These are phyloP conservation scores for Endocalyx cinctus DNA, from an alignment of 2,329 filamentous ascomycete species.

Conservation along the genomic window DNA sequence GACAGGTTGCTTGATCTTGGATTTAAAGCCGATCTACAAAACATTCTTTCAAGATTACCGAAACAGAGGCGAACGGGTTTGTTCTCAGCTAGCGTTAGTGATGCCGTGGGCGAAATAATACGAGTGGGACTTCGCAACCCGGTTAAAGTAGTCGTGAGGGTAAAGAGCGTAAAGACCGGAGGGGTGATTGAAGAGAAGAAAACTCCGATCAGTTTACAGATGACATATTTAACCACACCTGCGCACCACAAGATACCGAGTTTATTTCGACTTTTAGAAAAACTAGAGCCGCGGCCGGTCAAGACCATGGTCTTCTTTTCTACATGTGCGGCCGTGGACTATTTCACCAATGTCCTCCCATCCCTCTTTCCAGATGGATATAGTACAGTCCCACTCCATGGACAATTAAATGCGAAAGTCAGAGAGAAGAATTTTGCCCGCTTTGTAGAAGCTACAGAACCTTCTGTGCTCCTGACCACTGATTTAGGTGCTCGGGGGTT, in stretches of 20 bases:
- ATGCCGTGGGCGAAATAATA: conserved; percentile 90
- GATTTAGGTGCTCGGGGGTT: conserved; percentile 87
- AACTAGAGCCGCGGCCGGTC: conserved; percentile 68
- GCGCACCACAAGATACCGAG: conserved; percentile 77
- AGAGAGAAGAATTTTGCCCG: conserved; percentile 81
- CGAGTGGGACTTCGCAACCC: conserved; percentile 89
- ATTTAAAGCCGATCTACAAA: conserved; percentile 86
- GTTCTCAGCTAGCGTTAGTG: conserved; percentile 93
- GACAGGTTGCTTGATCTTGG: conserved; percentile 89
- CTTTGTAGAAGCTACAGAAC: conserved; percentile 70
- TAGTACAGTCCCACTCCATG: conserved; percentile 76
- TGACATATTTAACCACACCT: conserved; percentile 75
- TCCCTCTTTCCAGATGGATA: conserved; percentile 64
- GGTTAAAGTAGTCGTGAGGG: conserved; percentile 90
- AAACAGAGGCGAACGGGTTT: conserved; percentile 92
- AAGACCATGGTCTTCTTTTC: conserved; percentile 90
- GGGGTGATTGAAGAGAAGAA: conserved; percentile 70
- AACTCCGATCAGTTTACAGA: conserved; percentile 87
- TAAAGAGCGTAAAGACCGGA: conserved; percentile 67
- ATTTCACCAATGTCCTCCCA: conserved; percentile 79
- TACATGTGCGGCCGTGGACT: conserved; percentile 91
- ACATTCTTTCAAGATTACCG: conserved; percentile 76
- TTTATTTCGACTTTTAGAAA: conserved; percentile 64
- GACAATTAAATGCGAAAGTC: conserved; percentile 84
- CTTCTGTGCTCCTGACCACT: conserved; percentile 83